phyloP scores from a whole-genome alignment of 2,329 filamentous ascomycete species.

The Bretziella fagacearum region DNA sequence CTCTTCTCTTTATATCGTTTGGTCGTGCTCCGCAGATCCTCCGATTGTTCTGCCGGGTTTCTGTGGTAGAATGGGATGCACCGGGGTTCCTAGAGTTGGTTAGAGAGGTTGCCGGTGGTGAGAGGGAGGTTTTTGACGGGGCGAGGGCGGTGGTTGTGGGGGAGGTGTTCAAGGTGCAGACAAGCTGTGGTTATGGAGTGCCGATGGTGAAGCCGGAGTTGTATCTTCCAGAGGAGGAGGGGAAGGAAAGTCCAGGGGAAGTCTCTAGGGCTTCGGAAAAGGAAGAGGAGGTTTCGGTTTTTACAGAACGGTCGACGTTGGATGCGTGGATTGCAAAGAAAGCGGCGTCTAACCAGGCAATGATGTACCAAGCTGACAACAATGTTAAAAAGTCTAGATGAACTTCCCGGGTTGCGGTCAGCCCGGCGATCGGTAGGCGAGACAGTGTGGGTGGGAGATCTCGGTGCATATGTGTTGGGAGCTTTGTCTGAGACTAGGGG shows the following conservation, averaged over 20 bases:
- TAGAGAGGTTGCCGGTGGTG: slow-evolving; percentile 24
- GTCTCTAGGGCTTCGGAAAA: background rate
- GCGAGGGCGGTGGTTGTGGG: slow-evolving; percentile 44
- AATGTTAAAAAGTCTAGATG: slow-evolving; percentile 42
- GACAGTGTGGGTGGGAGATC: slow-evolving; percentile 28
- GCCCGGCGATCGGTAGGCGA: slow-evolving; percentile 35
- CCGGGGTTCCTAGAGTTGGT: slow-evolving; percentile 32
- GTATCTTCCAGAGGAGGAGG: slow-evolving; percentile 20
- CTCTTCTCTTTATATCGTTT: slow-evolving; percentile 57
- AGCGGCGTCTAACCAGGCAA: slow-evolving; percentile 31
- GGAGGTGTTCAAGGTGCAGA: slow-evolving; percentile 49
- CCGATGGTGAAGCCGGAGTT: slow-evolving; percentile 31
- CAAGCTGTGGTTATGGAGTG: slow-evolving; percentile 49
- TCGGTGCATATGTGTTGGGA: background rate
- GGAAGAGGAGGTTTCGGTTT: slow-evolving; percentile 24
- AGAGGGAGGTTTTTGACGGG: slow-evolving; percentile 26
- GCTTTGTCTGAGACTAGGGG: slow-evolving; percentile 20
- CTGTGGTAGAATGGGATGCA: slow-evolving; percentile 42
- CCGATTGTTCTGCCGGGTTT: slow-evolving; percentile 43
- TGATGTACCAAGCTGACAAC: slow-evolving; percentile 37
- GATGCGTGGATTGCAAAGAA: slow-evolving; percentile 33
- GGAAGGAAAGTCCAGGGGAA: no score
- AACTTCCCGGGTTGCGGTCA: slow-evolving; percentile 37
- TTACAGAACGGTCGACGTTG: slow-evolving; percentile 39
- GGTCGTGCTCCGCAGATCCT: slow-evolving; percentile 42